These are phyloP conservation scores for Lepidium didymum DNA, from an alignment of 345 rosid species.

Conservation along the genomic window DNA sequence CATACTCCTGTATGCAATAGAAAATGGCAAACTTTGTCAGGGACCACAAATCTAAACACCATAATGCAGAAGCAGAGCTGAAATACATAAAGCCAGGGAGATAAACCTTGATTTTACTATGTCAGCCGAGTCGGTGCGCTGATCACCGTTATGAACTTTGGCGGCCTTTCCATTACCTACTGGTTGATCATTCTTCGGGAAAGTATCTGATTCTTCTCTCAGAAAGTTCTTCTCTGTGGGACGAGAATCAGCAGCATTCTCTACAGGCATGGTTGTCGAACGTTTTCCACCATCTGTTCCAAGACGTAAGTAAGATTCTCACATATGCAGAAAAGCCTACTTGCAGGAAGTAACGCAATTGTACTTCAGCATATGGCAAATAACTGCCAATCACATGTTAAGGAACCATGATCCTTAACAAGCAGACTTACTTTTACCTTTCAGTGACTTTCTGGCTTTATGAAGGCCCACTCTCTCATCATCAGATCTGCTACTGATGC, in stretches of 20 bases:
- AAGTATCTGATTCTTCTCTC: slow-evolving; percentile 59
- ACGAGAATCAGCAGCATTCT: slow-evolving; percentile 23
- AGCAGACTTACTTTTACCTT: slow-evolving; percentile 29
- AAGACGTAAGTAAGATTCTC: slow-evolving; percentile 11
- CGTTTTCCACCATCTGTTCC: slow-evolving; percentile 32
- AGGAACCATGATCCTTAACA: slow-evolving; percentile 26
- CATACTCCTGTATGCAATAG: slow-evolving; percentile 39
- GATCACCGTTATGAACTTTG: slow-evolving; percentile 19
- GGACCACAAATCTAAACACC: background rate
- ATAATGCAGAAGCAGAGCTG: slow-evolving; percentile 2
- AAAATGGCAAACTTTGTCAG: background rate
- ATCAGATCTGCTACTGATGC: slow-evolving; percentile 46
- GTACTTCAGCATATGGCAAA: background rate
- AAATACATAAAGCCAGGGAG: slow-evolving; percentile 14
- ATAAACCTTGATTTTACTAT: slow-evolving; percentile 58
- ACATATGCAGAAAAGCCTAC: no score
- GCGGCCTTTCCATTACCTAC: slow-evolving; percentile 39
- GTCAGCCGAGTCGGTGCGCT: slow-evolving; percentile 22
- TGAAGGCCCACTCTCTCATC: slow-evolving; percentile 32
- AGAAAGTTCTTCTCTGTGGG: slow-evolving; percentile 25
- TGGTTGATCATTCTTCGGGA: slow-evolving; percentile 37
- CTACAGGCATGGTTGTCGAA: slow-evolving; percentile 9
- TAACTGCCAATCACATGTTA: background rate
- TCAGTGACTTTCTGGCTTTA: slow-evolving; percentile 30
- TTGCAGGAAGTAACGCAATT: background rate